Evolutionary conservation across 768 basidiomycete genomes (phyloP).

Genomic region (Mycena amicta): DNA sequence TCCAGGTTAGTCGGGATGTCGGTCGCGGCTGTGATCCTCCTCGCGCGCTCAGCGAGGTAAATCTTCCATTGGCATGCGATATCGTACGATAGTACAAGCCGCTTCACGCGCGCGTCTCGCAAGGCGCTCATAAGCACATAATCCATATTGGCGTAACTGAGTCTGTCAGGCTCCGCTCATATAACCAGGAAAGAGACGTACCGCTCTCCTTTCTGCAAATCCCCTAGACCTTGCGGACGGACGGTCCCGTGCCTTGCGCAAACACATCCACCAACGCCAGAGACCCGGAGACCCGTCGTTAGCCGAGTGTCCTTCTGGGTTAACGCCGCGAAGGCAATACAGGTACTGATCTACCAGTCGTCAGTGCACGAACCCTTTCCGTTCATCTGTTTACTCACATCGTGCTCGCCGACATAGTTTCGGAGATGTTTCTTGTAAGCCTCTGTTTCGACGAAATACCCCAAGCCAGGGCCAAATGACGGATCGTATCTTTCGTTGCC

Average conservation of each 20-base stretch:
- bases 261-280: conserved; percentile 12
- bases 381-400: background rate
- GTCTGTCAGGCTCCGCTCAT: background rate
- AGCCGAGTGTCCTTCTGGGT: conserved; percentile 19
- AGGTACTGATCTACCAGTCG: conserved; percentile 6
- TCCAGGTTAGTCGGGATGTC: background rate
- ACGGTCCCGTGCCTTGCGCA: conserved; percentile 28
- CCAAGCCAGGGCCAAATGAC: conserved; percentile 9
- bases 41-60: background rate
- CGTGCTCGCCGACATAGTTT: background rate
- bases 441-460: conserved; percentile 14
- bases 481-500: conserved; percentile 16
- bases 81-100: conserved; percentile 19
- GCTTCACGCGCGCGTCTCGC: background rate
- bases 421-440: conserved; percentile 5
- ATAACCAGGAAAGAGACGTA: conserved; percentile 7
- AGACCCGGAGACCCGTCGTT: conserved; percentile 3
- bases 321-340: conserved; percentile 2
- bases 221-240: conserved; percentile 31
- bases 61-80: conserved; percentile 25
- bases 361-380: too few species aligned
- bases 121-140: conserved; percentile 17
- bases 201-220: conserved; percentile 17
- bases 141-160: conserved; percentile 23
- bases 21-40: background rate